These are phyloP conservation scores for Lentinula lateritia DNA, from an alignment of 768 basidiomycete genomes.

Conservation along the genomic window DNA sequence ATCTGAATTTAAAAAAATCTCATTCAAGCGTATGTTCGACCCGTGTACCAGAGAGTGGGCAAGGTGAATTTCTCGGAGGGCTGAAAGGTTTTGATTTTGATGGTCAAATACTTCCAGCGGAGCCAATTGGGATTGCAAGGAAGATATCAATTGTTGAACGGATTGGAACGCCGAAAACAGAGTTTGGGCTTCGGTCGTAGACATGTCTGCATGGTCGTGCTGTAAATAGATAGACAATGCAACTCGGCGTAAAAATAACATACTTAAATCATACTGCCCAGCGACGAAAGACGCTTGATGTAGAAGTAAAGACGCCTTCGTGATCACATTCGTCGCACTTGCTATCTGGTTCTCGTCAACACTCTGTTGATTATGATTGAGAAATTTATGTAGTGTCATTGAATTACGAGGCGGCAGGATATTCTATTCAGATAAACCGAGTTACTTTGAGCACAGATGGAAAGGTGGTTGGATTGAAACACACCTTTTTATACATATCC, in stretches of 20 bases:
- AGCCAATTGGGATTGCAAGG: constrained; percentile 31
- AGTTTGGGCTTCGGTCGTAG: constrained; percentile 32
- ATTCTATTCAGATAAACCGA: constrained; percentile 25
- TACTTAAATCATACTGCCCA: constrained; percentile 30
- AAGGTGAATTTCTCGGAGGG: constrained; percentile 29
- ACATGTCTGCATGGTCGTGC: constrained; percentile 27
- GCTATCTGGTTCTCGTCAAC: constrained; percentile 17
- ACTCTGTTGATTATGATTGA: constrained; percentile 28
- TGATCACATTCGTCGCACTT: constrained; percentile 35
- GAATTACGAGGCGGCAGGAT: constrained; percentile 36
- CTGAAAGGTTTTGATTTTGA: constrained; percentile 16
- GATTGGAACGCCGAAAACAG: constrained; percentile 39
- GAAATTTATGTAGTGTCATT: constrained; percentile 45
- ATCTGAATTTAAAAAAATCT: constrained; percentile 37
- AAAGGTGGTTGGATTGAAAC: constrained; percentile 7
- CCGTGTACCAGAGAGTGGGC: constrained; percentile 47
- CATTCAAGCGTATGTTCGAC: constrained; percentile 48
- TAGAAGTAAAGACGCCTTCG: constrained; percentile 54
- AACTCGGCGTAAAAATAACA: not conserved
- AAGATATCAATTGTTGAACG: constrained; percentile 40
- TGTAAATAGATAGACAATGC: not conserved
- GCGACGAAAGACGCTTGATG: constrained; percentile 52
- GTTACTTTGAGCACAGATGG: not conserved
- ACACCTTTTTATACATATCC: constrained; percentile 31
- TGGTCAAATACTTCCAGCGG: constrained; percentile 23